Evolutionary conservation across 768 basidiomycete genomes (phyloP), one percentile per base, ranked within the genome.

Genomic region (Serendipita indica): DNA sequence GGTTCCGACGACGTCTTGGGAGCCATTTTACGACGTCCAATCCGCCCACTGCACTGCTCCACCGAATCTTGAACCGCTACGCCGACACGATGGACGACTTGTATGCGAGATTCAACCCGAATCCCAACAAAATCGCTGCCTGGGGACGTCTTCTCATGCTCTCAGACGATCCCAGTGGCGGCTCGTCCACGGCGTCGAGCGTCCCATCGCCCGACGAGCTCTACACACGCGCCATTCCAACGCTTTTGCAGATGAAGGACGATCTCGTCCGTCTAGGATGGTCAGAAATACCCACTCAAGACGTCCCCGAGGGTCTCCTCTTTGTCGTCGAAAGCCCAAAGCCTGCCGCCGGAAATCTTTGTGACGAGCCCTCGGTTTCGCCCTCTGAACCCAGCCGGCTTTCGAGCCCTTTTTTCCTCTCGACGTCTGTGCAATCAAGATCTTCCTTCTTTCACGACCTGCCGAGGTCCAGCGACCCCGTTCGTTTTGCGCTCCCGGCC

Each of bases 191-290:
- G 32, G 5, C 49, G 16, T 18, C 7, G 18, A 25, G 27, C 13
- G 18, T 13, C 7, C 18, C 18, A 43, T 33, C 49, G 5, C 49
- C 49, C 49, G 49, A 54, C 49, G 32, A 22, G 7, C 30, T 54
- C 22, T 54, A 54, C 49, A 54, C n/a, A 22, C 49, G 49, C 20
- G 49, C 49, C 16, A 54, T 54, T 28, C 49, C 49, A 10, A 54
- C 49, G 10, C n/a, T 54, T 2, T 28, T 54, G 1, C 49, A 18
- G n/a, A 22, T n/a, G 22, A 54, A 28, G 32, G 49, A 54, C 2
- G 49, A 27, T 10, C 49, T 54, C 49, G 32, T 54, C 22, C 22
- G n/a, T 16, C 1, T 4, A 28, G 49, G 49, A 10, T 54, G 49
- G 49, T 25, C 16, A 54, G 22, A 7, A n/a, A n/a, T n/a, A n/a